These are phyloP conservation scores for Neurospora crassa DNA, from an alignment of 2,329 filamentous ascomycete species.

Conservation along the genomic window DNA sequence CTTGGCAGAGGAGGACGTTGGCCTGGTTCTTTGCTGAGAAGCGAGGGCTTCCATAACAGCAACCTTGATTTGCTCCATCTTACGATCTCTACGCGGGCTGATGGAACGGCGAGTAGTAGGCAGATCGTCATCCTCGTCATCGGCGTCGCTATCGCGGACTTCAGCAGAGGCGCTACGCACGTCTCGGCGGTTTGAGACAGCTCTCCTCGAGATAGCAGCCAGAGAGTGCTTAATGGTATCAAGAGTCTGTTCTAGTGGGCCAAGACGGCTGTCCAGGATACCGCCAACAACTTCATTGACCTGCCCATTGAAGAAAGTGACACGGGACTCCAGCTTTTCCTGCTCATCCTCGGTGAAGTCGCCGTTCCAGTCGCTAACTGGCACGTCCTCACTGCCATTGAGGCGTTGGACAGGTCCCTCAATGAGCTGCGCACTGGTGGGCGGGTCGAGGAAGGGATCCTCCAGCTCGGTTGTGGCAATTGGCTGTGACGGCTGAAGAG, in stretches of 20 bases:
- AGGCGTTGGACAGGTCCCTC: slow-evolving; percentile 53
- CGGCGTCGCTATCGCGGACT: slow-evolving; percentile 73
- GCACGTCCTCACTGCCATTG: slow-evolving; percentile 52
- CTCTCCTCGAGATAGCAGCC: slow-evolving; percentile 43
- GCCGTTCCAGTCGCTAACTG: slow-evolving; percentile 87
- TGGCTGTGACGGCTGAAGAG: slow-evolving; percentile 34
- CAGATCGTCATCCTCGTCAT: slow-evolving; percentile 77
- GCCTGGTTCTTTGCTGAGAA: slow-evolving; percentile 37
- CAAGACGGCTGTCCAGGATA: slow-evolving; percentile 65
- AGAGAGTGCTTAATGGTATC: slow-evolving; percentile 65
- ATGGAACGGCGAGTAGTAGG: slow-evolving; percentile 54
- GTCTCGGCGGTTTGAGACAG: slow-evolving; percentile 46
- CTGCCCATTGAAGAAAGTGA: slow-evolving; percentile 82
- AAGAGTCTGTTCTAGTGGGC: slow-evolving; percentile 73
- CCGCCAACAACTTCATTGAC: slow-evolving; percentile 79
- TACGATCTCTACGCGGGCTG: slow-evolving; percentile 71
- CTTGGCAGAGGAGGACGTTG: slow-evolving; percentile 20
- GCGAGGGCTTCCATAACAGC: slow-evolving; percentile 66
- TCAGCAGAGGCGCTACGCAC: slow-evolving; percentile 63
- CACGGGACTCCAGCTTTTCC: slow-evolving; percentile 69
- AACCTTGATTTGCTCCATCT: slow-evolving; percentile 69
- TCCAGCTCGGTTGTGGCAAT: slow-evolving; percentile 46
- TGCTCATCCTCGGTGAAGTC: slow-evolving; percentile 76
- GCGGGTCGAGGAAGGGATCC: slow-evolving; percentile 51
- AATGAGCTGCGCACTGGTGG: slow-evolving; percentile 36